Evolutionary conservation across 2,329 filamentous ascomycete genomes (phyloP).

Genomic region (Dothistroma septosporum): DNA sequence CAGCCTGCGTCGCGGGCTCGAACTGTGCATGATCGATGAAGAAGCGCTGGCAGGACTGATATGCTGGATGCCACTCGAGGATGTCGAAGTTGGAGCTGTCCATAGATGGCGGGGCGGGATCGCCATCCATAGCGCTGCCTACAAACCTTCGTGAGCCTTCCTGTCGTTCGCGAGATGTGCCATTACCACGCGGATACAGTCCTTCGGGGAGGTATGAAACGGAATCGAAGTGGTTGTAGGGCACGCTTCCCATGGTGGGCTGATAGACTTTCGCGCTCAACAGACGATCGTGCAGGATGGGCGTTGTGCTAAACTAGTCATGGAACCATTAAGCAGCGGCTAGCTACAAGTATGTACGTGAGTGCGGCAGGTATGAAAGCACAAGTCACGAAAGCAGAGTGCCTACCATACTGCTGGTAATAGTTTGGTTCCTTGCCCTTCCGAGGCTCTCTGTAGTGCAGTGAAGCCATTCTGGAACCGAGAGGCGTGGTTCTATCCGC

Average conservation of each 20-base stretch:
- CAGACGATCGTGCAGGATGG: background rate
- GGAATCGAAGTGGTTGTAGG: slow-evolving; percentile 1
- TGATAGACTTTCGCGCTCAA: background rate
- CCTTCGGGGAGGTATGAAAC: background rate
- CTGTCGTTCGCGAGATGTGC: background rate
- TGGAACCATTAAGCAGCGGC: background rate
- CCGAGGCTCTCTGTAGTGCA: background rate
- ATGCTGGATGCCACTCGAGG: slow-evolving; percentile 88
- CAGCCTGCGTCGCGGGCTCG: slow-evolving; percentile 73
- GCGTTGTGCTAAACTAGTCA: background rate
- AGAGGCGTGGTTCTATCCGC: background rate
- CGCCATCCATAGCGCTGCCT: slow-evolving; percentile 18
- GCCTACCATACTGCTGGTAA: background rate
- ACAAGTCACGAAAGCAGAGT: background rate
- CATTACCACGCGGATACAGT: background rate
- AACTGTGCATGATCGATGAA: slow-evolving; percentile 91
- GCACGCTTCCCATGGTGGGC: slow-evolving; percentile 1
- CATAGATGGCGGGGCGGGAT: slow-evolving; percentile 23
- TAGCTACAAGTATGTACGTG: background rate
- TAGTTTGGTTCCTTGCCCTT: slow-evolving; percentile 2
- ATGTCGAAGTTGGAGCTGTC: slow-evolving; percentile 63
- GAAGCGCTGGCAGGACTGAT: slow-evolving; percentile 83
- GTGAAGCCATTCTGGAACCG: background rate
- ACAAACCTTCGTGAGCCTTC: slow-evolving; percentile 5
- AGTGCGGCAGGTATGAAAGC: background rate